phyloP scores from a whole-genome alignment of 2,329 filamentous ascomycete species.

The Aureobasidium sp. region DNA sequence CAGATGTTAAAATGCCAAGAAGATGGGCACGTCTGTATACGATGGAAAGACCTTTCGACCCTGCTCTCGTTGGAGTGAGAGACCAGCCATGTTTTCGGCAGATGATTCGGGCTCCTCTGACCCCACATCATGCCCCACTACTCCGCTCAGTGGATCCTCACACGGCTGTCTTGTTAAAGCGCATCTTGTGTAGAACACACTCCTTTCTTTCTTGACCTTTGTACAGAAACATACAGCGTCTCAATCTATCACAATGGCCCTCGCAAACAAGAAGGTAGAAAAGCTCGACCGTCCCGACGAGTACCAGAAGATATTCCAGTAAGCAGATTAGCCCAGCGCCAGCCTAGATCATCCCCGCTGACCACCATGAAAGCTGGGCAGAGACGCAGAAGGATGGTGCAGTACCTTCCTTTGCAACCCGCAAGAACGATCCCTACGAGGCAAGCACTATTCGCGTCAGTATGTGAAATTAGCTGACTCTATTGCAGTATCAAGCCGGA shows the following conservation, averaged over 20 bases:
- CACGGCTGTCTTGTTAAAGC: neutral
- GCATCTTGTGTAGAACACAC: neutral
- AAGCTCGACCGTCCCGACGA: slow-evolving; percentile 17
- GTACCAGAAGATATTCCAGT: slow-evolving; percentile 21
- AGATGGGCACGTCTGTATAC: neutral
- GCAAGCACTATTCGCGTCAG: slow-evolving; percentile 26
- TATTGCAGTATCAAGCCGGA: slow-evolving; percentile 46
- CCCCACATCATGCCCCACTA: slow-evolving; percentile 10
- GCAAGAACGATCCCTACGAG: slow-evolving; percentile 49
- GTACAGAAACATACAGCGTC: neutral
- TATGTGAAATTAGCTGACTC: slow-evolving; percentile 9
- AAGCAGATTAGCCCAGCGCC: neutral
- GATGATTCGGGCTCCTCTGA: neutral
- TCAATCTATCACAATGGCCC: neutral
- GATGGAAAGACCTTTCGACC: neutral
- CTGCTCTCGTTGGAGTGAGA: neutral
- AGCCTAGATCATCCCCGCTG: neutral
- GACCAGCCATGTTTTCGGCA: slow-evolving; percentile 5
- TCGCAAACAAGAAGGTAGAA: slow-evolving; percentile 8
- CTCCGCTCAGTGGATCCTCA: slow-evolving; percentile 2
- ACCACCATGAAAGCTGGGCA: slow-evolving; percentile 38
- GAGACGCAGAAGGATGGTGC: slow-evolving; percentile 53
- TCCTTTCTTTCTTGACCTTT: neutral
- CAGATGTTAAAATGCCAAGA: neutral
- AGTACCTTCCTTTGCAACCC: slow-evolving; percentile 48